Evolutionary conservation across 495 filamentous ascomycete genomes (phyloP).

Genomic region (Aspergillus kassunensis): DNA sequence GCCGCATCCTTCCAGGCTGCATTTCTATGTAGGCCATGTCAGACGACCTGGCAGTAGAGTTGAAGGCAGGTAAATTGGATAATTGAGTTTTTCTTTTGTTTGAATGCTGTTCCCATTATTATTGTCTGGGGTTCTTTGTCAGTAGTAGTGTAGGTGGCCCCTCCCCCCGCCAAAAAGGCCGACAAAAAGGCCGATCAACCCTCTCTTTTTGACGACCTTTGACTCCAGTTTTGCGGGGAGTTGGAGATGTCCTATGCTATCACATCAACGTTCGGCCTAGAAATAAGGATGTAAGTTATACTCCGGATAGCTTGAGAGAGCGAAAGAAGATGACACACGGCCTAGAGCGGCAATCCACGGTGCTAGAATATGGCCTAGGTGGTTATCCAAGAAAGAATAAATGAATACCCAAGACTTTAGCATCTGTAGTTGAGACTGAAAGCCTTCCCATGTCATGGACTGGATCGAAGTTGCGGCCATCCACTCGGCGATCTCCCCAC

Average conservation of each 20-base stretch:
- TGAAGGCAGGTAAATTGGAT: not conserved
- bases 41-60: not conserved
- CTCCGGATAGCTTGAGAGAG: not conserved
- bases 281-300: not conserved
- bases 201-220: not conserved
- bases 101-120: no score
- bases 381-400: no score
- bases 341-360: not conserved
- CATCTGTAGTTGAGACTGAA: not conserved
- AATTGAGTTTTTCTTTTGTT: not conserved
- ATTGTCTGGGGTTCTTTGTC: no score
- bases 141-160: not conserved
- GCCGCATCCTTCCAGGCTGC: not conserved
- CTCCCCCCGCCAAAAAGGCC: no score
- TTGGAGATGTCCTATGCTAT: no score
- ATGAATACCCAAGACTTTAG: no score
- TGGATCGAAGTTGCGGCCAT: not conserved
- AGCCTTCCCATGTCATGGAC: no score
- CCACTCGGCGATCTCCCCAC: conserved; percentile 4
- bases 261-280: no score
- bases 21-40: not conserved
- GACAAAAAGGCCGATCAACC: no score
- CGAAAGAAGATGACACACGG: not conserved
- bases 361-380: not conserved
- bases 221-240: no score